Evolutionary conservation across 2,329 filamentous ascomycete species (phyloP), one percentile per base, ranked within the genome.

Genomic region (Fusarium tupiense): DNA sequence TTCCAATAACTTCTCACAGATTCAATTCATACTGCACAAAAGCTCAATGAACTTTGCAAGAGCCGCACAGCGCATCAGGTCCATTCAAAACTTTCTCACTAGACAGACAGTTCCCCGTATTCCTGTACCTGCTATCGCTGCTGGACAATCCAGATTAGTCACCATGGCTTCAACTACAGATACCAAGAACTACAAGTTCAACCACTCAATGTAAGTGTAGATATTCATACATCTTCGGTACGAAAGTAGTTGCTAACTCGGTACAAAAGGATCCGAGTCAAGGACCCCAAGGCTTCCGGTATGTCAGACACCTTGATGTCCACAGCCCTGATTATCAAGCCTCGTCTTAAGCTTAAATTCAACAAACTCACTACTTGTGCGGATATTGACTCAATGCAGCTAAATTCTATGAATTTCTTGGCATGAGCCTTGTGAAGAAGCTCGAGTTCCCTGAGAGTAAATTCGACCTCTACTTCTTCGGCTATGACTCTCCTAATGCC

Each of bases 401-500:
- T 83, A 93, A 96, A 77, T 99, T 97, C 85, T 99, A 98, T 84
- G 92, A 98, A 81, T 93, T 94, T 83, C 89, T 99, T 24, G 96
- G 96, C 78, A 91, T 98, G 89, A 95, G 88, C 80, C 84, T 95
- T 72, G 89, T 98, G 83, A 91, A 94, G 80, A 93, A 95, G 84
- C 87, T 96, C 53, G 87, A 92, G 72, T 93, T 94, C 80, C 93
- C 95, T 20, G 95, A 98, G 69, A 91, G 90, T 83, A 98, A 97
- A 81, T 98, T 98, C 83, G 94, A 96, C 79, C 90, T 98, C 35
- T 98, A 98, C 87, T 98, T 98, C 85, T 88, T 99, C 69, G 95
- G 92, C 68, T 98, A 97, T 85, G 92, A 98, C 81, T 89, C 90
- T 38, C 90, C 94, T 16, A 87, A 89, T 43, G 93, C 96, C 20